Base-by-base conservation (phyloP, 2,329 filamentous ascomycete species). In the Neopestalotiopsis sp. region DNA sequence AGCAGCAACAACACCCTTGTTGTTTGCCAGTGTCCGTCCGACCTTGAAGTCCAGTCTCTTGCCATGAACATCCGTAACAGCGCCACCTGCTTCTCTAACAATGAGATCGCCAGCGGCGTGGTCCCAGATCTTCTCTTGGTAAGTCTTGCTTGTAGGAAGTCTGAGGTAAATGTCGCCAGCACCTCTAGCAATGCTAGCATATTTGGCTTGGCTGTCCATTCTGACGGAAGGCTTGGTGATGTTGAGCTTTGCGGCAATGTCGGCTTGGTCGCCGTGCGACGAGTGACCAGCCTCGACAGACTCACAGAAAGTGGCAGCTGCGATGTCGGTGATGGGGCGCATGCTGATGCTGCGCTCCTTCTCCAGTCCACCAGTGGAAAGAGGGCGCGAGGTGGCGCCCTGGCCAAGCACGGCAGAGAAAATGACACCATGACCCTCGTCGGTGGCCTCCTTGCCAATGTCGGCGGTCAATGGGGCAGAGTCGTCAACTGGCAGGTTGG, bases 121-220 rank as follows among this genome's bases (percentile, higher is more conserved):
- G 79, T 99, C 96, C 96, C 96, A 99, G 74, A 99, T 99, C 89
- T 99, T 99, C 87, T 99, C 96, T 80, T 97, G 90, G 83, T 99
- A 99, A 67, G 92, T 91, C 74, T 91, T 92, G 79, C 89, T 92
- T 70, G 94, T 92, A 3, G 96, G 96, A 69, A 99, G 84, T 67
- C 97, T 89, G 69, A 99, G 88, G 83, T 99, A 99, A 73, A 99
- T 91, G 78, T 99, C 96, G 64, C 95, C 96, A 4, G 95, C 94
- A 60, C 96, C 96, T 71, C 96, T 88, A 45, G 96, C 96, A 78
- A 99, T 97, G 45, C 93, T 96, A 71, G 92, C 95, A 82, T 99
- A 99, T 83, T 99, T 99, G 75, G 96, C 95, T 83, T 99, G 96
- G 66, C 94, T 97, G 84, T 99, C 96, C 92, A 99, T 96, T 72